Percentiles rank a stretch among this genome's conserved stretches.
These are phyloP conservation scores for Wickerhamomyces bisporus DNA, from an alignment of 805 yeast genomes.

Conservation along the genomic window DNA sequence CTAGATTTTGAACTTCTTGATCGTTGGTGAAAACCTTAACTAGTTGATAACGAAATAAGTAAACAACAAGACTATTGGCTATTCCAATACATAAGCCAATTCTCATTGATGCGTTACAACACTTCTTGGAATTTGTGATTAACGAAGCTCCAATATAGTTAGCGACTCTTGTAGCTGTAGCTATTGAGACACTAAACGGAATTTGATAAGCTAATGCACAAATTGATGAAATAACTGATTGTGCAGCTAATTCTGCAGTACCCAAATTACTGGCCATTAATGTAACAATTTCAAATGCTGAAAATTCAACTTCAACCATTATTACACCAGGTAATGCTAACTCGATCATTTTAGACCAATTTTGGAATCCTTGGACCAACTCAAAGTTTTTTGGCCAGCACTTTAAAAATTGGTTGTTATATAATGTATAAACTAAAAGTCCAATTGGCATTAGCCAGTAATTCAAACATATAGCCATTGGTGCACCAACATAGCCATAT, in stretches of 20 bases:
- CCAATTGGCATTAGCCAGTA: constrained; percentile 58
- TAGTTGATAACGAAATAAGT: constrained; percentile 42
- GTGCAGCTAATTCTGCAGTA: constrained; percentile 64
- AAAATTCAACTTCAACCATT: constrained; percentile 71
- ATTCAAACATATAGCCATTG: constrained; percentile 65
- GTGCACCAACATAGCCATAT: constrained; percentile 77
- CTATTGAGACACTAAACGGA: constrained; percentile 69
- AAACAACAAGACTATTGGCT: constrained; percentile 45
- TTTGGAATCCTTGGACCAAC: constrained; percentile 39
- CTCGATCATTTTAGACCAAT: constrained; percentile 46
- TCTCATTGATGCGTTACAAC: constrained; percentile 39
- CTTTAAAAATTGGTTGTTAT: constrained; percentile 45
- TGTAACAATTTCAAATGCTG: constrained; percentile 70
- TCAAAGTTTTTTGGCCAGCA: constrained; percentile 50
- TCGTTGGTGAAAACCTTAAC: constrained; percentile 61
- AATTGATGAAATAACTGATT: constrained; percentile 63
- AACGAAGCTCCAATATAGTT: constrained; percentile 60
- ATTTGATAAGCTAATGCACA: constrained; percentile 62
- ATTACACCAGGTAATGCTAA: constrained; percentile 69
- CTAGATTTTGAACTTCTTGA: constrained; percentile 46
- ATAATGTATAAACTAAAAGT: constrained; percentile 22
- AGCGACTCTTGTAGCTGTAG: constrained; percentile 68
- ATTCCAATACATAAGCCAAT: constrained; percentile 41
- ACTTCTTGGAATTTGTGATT: constrained; percentile 39
- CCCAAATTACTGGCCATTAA: constrained; percentile 67